phyloP scores from a whole-genome alignment of 176 grass and related monocot species.

The Oryza longistaminata region DNA sequence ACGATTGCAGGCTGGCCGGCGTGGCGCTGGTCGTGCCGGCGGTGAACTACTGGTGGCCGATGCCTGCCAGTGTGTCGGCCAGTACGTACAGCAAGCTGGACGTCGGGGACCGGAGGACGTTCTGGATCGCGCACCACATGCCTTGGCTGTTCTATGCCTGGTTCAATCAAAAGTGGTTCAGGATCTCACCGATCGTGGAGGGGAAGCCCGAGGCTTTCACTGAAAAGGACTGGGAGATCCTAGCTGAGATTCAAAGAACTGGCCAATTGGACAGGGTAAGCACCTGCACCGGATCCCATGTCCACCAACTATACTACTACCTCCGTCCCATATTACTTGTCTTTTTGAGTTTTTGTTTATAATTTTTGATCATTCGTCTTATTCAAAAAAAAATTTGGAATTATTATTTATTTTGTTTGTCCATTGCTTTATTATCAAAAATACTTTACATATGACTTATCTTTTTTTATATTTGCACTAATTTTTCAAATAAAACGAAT shows the following conservation, averaged over 20 bases:
- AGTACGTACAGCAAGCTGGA: conserved; percentile 39
- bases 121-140: conserved; percentile 60
- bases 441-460: too few relatives aligned
- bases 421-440: too few relatives aligned
- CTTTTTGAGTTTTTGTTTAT: too few relatives aligned
- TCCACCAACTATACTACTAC: not conserved
- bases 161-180: conserved; percentile 58
- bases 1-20: conserved; percentile 47
- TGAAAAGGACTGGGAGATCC: conserved; percentile 46
- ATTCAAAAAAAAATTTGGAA: too few relatives aligned
- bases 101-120: conserved; percentile 32
- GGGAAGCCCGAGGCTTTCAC: conserved; percentile 38
- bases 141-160: conserved; percentile 58
- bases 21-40: conserved; percentile 50
- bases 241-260: not conserved
- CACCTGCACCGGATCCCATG: not conserved
- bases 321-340: too few relatives aligned
- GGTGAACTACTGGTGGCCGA: conserved; percentile 82
- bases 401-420: too few relatives aligned
- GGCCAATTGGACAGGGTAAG: conserved; percentile 21
- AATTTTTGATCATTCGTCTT: too few relatives aligned
- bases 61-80: conserved; percentile 40
- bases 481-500: too few relatives aligned
- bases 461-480: too few relatives aligned
- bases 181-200: conserved; percentile 17